Evolutionary conservation across 2,329 filamentous ascomycete species (phyloP), one percentile per base, ranked within the genome.

Genomic region (Stachybotrys chartarum): DNA sequence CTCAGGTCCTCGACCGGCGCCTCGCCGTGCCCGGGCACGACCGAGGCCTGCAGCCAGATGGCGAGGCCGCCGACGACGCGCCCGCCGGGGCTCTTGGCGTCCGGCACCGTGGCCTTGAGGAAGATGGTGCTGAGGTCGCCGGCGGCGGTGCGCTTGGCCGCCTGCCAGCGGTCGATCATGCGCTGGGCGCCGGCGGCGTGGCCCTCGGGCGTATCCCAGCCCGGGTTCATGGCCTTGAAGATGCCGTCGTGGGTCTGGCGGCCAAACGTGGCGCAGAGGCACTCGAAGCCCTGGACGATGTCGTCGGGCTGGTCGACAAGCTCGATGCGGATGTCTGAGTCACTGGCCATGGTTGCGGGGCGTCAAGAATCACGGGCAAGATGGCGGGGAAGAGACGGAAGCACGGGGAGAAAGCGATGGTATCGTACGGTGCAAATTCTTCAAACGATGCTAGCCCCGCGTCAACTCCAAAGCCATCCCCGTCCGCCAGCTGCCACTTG

Each of bases 21-120:
- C 30, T 78, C 74, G 12, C 81, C 81, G 51, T 73, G 63, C 12
- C 79, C 80, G 2, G 72, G 68, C 0, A 82, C 72, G 7, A 70
- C 65, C 0, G 81, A 83, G 0, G 70, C 64, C 59, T 84, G 81
- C 8, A 70, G 61, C 82, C 82, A 85, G 55, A 83, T 76, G 3
- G 81, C 79, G 31, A 79, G 57, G 16, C 81, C 82, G 10, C 70
- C 81, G n/a, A 82, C 69, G 8, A 59, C 53, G 46, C 66, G 66
- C 30, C 53, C 48, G 24, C 59, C 53, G 7, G 5, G 4, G 18
- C 30, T 50, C 1, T 69, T 58, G 1, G 72, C 64, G 1, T 72
- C 60, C 1, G 73, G 68, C 0, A 82, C 50, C 0, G 76, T 81
- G 1, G 80, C 81, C 57, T 82, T 82, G 57, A 84, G 69, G 57